Percentiles rank a stretch among this genome's conserved stretches.
phyloP scores from a whole-genome alignment of 2,329 filamentous ascomycete genomes.

The Pestalotiopsis sp. region DNA sequence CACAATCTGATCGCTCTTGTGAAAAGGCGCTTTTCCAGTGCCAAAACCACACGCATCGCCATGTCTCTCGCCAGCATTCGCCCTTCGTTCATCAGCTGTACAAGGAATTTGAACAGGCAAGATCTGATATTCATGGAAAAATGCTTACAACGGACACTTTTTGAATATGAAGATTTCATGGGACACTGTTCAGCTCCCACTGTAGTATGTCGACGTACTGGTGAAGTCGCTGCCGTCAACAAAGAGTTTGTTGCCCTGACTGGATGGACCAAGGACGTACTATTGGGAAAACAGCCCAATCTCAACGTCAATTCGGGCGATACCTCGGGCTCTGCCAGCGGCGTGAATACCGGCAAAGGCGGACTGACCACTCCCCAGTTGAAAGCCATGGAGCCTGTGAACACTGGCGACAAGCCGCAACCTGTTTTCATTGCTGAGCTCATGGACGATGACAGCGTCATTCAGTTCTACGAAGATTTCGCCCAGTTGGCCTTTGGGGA shows the following conservation, averaged over 20 bases:
- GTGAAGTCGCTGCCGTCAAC: conserved; percentile 92
- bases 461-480: conserved; percentile 96
- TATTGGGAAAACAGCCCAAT: conserved; percentile 86
- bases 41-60: conserved; percentile 80
- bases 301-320: conserved; percentile 80
- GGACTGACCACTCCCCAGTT: conserved; percentile 56
- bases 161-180: conserved; percentile 93
- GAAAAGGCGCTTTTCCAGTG: conserved; percentile 75
- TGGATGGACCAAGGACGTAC: conserved; percentile 88
- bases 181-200: conserved; percentile 87
- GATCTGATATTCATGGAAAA: conserved; percentile 98
- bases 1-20: conserved; percentile 85
- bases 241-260: conserved; percentile 97
- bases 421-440: conserved; percentile 91
- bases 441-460: conserved; percentile 88
- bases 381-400: conserved; percentile 45
- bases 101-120: conserved; percentile 82
- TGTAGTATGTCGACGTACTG: conserved; percentile 87
- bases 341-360: conserved; percentile 43
- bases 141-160: conserved; percentile 89
- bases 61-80: conserved; percentile 88
- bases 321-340: conserved; percentile 43
- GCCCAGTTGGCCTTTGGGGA: conserved; percentile 91
- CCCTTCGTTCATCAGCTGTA: conserved; percentile 91
- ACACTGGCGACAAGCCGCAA: conserved; percentile 58